phyloP scores from a whole-genome alignment of 1,139 yeast genomes.

The Torulaspora globosa region DNA sequence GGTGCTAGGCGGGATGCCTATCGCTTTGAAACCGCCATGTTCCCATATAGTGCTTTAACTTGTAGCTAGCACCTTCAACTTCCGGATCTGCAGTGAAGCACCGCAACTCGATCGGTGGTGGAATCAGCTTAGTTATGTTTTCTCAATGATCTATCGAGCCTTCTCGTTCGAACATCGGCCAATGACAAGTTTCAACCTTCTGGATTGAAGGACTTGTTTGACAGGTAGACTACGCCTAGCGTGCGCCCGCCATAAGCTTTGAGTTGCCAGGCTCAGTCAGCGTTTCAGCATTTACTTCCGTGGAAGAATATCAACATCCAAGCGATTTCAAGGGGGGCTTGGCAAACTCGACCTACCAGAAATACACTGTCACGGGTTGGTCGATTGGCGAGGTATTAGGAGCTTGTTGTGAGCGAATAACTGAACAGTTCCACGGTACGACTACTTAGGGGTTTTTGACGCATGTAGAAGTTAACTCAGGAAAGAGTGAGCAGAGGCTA shows the following conservation, averaged over 20 bases:
- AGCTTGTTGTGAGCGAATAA: too few species aligned
- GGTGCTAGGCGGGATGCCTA: not conserved
- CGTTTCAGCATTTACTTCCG: not conserved
- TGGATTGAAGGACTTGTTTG: not conserved
- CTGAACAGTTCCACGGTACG: not conserved
- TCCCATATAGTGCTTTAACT: not conserved
- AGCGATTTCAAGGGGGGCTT: not conserved
- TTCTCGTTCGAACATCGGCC: not conserved
- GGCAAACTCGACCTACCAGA: not conserved
- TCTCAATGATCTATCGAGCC: not conserved
- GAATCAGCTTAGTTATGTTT: not conserved
- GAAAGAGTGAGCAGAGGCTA: not conserved
- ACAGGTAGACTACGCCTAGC: not conserved
- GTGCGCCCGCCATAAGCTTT: not conserved
- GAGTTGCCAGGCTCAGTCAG: too few species aligned
- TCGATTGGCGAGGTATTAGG: too few species aligned
- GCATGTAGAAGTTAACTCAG: constrained; percentile 1
- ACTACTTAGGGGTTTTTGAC: not conserved
- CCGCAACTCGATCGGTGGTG: not conserved
- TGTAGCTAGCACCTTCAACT: not conserved
- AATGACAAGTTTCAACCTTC: too few species aligned
- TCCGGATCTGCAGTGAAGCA: not conserved
- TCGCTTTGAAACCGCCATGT: not conserved
- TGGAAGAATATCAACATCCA: not conserved
- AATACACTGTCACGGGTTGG: too few species aligned